These are phyloP conservation scores for Chlorophyllum brunneum DNA, from an alignment of 768 basidiomycete genomes.

Conservation along the genomic window DNA sequence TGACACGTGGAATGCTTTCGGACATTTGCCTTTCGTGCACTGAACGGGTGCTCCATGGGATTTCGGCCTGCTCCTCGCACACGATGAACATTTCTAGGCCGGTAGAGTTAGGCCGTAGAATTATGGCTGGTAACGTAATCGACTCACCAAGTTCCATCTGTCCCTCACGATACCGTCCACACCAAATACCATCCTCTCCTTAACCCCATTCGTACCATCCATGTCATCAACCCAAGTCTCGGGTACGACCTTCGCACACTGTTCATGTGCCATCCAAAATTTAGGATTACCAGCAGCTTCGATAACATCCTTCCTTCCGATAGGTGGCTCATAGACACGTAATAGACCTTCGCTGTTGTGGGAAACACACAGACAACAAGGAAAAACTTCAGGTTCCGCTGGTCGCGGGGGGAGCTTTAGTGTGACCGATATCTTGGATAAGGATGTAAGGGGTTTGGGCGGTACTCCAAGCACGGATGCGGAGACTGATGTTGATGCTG, in stretches of 20 bases:
- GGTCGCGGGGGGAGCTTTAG: conserved; percentile 67
- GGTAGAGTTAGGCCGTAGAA: not conserved
- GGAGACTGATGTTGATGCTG: not conserved
- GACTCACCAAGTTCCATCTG: conserved; percentile 85
- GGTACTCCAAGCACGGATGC: not conserved
- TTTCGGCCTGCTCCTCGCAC: conserved; percentile 63
- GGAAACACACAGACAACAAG: conserved; percentile 69
- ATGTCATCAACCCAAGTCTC: conserved; percentile 89
- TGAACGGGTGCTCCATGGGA: conserved; percentile 83
- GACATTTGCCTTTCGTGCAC: conserved; percentile 92
- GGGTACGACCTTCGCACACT: conserved; percentile 78
- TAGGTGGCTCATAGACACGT: conserved; percentile 65
- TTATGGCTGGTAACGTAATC: not conserved
- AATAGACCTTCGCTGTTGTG: conserved; percentile 50
- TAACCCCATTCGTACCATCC: conserved; percentile 36
- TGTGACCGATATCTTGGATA: conserved; percentile 49
- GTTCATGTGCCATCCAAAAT: conserved; percentile 74
- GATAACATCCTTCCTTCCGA: conserved; percentile 46
- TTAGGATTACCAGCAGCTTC: conserved; percentile 43
- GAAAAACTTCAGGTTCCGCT: conserved; percentile 49
- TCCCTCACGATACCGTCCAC: conserved; percentile 87
- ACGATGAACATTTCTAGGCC: conserved; percentile 83
- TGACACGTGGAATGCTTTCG: conserved; percentile 89
- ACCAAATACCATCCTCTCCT: conserved; percentile 67
- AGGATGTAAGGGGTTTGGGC: conserved; percentile 8